Evolutionary conservation across 2,329 filamentous ascomycete genomes (phyloP).

Genomic region (Alternaria rosae): DNA sequence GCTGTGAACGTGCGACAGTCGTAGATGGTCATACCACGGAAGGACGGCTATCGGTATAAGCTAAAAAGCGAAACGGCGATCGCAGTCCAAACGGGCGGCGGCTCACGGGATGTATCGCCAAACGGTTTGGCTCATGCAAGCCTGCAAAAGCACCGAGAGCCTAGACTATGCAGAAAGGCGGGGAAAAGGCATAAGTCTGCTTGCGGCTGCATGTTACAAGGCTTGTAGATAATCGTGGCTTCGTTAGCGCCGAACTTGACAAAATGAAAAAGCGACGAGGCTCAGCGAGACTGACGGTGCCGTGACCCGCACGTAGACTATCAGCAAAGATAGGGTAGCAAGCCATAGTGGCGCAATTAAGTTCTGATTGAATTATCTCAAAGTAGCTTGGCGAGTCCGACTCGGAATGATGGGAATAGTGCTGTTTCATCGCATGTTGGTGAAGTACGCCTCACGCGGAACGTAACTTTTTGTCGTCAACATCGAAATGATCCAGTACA

Average conservation of each 20-base stretch:
- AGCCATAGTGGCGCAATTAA: background rate
- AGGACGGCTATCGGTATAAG: slow-evolving; percentile 1
- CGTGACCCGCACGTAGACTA: background rate
- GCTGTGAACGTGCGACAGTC: background rate
- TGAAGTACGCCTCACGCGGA: background rate
- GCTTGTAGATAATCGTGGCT: slow-evolving; percentile 6
- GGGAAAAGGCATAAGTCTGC: slow-evolving; percentile 4
- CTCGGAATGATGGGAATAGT: background rate
- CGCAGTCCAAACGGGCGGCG: background rate
- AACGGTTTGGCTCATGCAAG: background rate
- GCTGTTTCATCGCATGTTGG: background rate
- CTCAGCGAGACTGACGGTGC: slow-evolving; percentile 1
- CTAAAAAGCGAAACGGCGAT: background rate
- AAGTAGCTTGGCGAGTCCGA: background rate
- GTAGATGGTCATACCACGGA: background rate
- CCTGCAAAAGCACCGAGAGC: background rate
- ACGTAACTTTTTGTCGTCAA: background rate
- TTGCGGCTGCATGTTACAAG: background rate
- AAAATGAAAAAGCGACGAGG: slow-evolving; percentile 19
- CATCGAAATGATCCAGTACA: background rate
- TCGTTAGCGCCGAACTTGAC: slow-evolving; percentile 10
- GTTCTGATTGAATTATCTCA: background rate
- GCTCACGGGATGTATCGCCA: background rate
- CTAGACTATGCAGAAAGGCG: background rate
- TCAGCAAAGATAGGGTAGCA: background rate